Base-by-base conservation (phyloP, 2,329 filamentous ascomycete species). In the Fusarium albidum region DNA sequence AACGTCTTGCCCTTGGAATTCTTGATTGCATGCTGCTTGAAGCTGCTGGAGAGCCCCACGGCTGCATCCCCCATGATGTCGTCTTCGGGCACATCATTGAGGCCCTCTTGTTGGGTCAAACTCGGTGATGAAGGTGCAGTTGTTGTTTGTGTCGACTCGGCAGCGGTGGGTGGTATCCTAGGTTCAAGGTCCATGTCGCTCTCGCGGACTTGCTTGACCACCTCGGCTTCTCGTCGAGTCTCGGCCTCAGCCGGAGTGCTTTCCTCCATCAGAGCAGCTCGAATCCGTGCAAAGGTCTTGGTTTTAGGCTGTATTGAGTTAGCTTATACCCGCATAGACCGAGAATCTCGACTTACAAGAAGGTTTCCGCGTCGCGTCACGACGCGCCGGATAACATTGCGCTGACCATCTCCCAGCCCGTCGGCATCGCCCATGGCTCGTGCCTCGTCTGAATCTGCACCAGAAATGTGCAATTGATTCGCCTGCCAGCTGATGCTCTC, bases 121-220 rank as follows among this genome's bases (percentile, higher is more conserved):
- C 77, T 86, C 1, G 90, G 90, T 8, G 89, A 92, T 0, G 89
- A 90, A 29, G 88, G 81, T 2, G 85, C 81, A 3, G 86, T 88
- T 17, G 77, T 77, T 1, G 75, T 63, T 64, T 82, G 77, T 12
- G 82, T 78, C 52, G 81, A 68, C 46, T 79, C 73, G 40, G 80
- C 69, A 10, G 74, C 72, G 61, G 66, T 51, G 49, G 74, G 61
- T 39, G 70, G 57, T 48, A 77, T 67, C 64, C 71, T 71, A 52
- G 71, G 77, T 50, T 84, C 82, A 12, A 86, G 75, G 41, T 86
- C 85, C 58, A 88, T 82, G 67, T 97, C 93, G 65, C 89, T 94
- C 72, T 98, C 95, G 34, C 92, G 89, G 25, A 98, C 93, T 73
- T 97, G 95, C 43, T 92, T 90, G 58, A 99, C 92, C 6, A 98